phyloP scores from a whole-genome alignment of 106 monocot genomes.

The Allium cepa region DNA sequence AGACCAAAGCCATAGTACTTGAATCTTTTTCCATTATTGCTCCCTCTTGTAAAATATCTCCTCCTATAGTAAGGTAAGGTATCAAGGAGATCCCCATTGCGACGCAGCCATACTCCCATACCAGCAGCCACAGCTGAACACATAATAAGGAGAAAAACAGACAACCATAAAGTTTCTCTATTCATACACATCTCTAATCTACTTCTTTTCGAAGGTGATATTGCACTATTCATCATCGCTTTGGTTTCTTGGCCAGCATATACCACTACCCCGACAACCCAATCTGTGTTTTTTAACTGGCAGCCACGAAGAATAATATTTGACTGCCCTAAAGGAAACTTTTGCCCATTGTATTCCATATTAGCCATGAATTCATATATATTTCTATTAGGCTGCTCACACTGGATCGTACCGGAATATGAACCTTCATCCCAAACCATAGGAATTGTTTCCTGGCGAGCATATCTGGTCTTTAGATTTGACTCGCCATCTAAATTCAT shows the following conservation, averaged over 20 bases:
- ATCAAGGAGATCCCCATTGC: slow-evolving; percentile 54
- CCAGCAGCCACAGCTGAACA: slow-evolving; percentile 92
- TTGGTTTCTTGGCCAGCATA: slow-evolving; percentile 99
- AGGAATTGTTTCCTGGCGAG: slow-evolving; percentile 72
- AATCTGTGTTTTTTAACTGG: slow-evolving; percentile 90
- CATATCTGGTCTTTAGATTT: slow-evolving; percentile 94
- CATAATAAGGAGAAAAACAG: slow-evolving; percentile 76
- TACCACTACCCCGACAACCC: slow-evolving; percentile 90
- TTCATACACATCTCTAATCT: slow-evolving; percentile 94
- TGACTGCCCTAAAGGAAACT: slow-evolving; percentile 83
- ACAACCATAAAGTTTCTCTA: slow-evolving; percentile 94
- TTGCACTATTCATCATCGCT: slow-evolving; percentile 95
- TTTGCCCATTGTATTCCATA: slow-evolving; percentile 82
- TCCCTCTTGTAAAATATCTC: slow-evolving; percentile 61
- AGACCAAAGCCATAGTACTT: slow-evolving; percentile 85
- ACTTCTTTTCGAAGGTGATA: slow-evolving; percentile 93
- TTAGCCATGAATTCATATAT: slow-evolving; percentile 92
- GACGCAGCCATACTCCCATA: slow-evolving; percentile 85
- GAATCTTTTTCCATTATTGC: slow-evolving; percentile 56
- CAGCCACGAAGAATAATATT: slow-evolving; percentile 95
- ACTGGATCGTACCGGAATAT: slow-evolving; percentile 76
- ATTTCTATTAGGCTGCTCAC: slow-evolving; percentile 97
- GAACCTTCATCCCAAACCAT: slow-evolving; percentile 40
- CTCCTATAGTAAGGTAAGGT: slow-evolving; percentile 78
- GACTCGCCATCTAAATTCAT: slow-evolving; percentile 99